Evolutionary conservation across 148 eudicot species (phyloP), one percentile per base, ranked within the genome.

Genomic region (Silene conica): DNA sequence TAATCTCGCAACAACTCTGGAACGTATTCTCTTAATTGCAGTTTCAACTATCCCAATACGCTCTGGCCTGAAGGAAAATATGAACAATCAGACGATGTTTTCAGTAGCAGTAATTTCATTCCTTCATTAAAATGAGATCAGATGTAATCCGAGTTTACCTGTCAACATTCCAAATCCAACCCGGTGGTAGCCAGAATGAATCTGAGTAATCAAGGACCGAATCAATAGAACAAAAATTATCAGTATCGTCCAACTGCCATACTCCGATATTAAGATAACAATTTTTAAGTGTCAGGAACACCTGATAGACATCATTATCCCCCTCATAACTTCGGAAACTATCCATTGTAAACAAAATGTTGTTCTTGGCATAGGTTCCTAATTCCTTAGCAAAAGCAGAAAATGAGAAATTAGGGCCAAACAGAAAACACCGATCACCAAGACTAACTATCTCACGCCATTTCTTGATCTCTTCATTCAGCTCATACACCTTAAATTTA

Each of bases 111-210:
- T 28, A 28, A 28, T 28, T 28, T 3, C 31, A 28, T n/a, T n/a
- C n/a, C n/a, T n/a, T n/a, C n/a, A n/a, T n/a, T n/a, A n/a, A n/a
- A n/a, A n/a, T n/a, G n/a, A n/a, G n/a, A n/a, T n/a, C n/a, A n/a
- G n/a, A n/a, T n/a, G n/a, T n/a, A n/a, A n/a, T n/a, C n/a, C n/a
- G n/a, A n/a, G n/a, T n/a, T 52, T 50, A 77, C 80, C 25, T 54
- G 64, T 52, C 31, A 61, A 34, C 23, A 9, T 15, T 41, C 80
- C 80, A 77, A 22, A 77, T 15, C 74, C 79, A 76, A 28, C 64
- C 1, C 21, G 80, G 74, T 9, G 70, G 80, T 10, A 75, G 80
- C 80, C 80, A 70, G 0, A 71, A 38, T 15, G 41, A 5, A 16
- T 71, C 48, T 1, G 43, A 48, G 54, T 63, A 63, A 10, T 20